phyloP scores from a whole-genome alignment of 108 stramenopile species.

The Skeletonema tropicum region DNA sequence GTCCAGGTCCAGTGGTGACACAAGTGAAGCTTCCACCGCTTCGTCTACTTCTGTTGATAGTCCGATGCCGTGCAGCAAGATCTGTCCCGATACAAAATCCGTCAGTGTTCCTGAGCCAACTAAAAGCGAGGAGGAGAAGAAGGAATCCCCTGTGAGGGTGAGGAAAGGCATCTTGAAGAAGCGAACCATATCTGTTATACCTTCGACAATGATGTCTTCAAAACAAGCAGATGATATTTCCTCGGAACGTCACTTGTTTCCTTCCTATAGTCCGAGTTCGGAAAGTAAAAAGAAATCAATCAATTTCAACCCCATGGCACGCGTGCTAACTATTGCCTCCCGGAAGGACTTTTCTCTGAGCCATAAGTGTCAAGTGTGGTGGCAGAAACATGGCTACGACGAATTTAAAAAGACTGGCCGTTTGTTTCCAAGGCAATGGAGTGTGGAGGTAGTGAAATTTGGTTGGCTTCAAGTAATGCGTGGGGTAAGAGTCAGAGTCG shows the following conservation, averaged over 20 bases:
- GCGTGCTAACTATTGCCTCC: conserved; percentile 76
- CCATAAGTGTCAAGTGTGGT: conserved; percentile 79
- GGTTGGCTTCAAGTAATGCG: conserved; percentile 74
- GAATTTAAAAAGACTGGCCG: conserved; percentile 87
- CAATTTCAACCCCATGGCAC: conserved; percentile 81
- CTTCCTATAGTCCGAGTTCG: conserved; percentile 26
- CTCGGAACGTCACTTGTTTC: conserved; percentile 35
- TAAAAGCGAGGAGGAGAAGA: background rate
- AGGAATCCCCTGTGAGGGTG: background rate
- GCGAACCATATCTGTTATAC: background rate
- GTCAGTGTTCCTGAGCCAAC: background rate
- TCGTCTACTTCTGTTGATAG: background rate
- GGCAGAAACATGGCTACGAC: conserved; percentile 85
- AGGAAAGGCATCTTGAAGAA: conserved; percentile 5
- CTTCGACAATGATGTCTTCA: conserved; percentile 44
- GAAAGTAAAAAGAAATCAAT: conserved; percentile 35
- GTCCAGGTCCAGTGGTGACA: background rate
- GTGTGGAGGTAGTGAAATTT: conserved; percentile 87
- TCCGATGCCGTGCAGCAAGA: background rate
- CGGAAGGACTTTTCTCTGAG: conserved; percentile 63
- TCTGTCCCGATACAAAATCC: background rate
- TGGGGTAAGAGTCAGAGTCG: conserved; percentile 52
- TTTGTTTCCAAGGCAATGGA: conserved; percentile 88
- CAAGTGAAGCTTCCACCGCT: background rate
- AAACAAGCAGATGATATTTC: conserved; percentile 30